phyloP scores from a whole-genome alignment of 1,139 yeast genomes.

The Yamadazyma siamensis region DNA sequence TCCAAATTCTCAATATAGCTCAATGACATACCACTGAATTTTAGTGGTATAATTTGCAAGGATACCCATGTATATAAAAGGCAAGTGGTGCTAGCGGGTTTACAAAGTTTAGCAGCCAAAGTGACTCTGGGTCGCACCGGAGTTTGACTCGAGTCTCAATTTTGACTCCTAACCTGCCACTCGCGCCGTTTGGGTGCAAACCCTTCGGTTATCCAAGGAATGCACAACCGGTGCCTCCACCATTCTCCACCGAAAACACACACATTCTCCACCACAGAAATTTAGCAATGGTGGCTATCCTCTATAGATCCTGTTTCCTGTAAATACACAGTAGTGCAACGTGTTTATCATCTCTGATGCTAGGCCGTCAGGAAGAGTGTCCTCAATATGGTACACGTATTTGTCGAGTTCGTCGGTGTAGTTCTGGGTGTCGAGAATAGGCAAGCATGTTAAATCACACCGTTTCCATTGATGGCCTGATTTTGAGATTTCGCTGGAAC shows the following conservation, averaged over 20 bases:
- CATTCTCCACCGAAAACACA: too few relatives aligned
- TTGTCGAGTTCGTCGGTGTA: conserved; percentile 31
- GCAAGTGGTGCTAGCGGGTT: too few relatives aligned
- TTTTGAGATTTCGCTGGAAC: conserved; percentile 21
- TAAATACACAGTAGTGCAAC: conserved; percentile 29
- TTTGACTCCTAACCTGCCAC: too few relatives aligned
- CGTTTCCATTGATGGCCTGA: conserved; percentile 37
- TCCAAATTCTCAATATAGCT: background rate
- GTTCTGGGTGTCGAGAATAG: conserved; percentile 33
- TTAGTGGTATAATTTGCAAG: background rate
- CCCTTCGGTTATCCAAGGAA: too few relatives aligned
- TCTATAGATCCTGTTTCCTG: conserved; percentile 25
- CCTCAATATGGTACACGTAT: conserved; percentile 26
- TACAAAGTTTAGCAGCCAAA: conserved; percentile 4
- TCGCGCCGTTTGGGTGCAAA: too few relatives aligned
- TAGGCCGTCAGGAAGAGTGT: conserved; percentile 14
- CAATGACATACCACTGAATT: conserved; percentile 8
- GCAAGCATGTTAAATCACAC: conserved; percentile 36
- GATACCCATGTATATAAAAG: too few relatives aligned
- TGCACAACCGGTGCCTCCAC: too few relatives aligned
- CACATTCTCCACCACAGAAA: too few relatives aligned
- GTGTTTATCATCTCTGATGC: conserved; percentile 16
- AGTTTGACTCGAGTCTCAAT: too few relatives aligned
- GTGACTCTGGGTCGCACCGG: too few relatives aligned
- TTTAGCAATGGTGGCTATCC: background rate